Conservation (phyloP, 257 asterid species). For the Verbascum thapsus region DNA sequence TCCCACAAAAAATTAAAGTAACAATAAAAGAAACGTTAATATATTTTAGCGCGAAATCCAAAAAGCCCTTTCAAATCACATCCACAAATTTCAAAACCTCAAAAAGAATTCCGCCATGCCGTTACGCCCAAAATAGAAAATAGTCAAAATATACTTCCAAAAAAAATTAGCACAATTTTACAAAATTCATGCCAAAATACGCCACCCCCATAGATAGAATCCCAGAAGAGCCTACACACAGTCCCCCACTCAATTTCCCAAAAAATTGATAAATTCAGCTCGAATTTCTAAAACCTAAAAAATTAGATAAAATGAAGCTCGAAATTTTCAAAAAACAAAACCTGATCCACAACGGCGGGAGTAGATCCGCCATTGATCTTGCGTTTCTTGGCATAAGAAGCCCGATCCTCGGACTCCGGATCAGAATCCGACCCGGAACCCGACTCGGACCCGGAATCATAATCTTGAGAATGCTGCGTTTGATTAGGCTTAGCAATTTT, state of each 20-base stretch:
- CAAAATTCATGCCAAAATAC: no score
- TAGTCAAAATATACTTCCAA: no score
- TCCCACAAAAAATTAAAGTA: slow-evolving; percentile 12
- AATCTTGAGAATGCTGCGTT: slow-evolving; percentile 44
- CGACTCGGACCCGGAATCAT: slow-evolving; percentile 54
- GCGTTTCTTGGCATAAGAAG: slow-evolving; percentile 41
- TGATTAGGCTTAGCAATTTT: no score
- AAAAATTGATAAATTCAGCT: no score
- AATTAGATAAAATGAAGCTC: no score
- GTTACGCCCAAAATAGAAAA: neutral
- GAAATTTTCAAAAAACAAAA: slow-evolving; percentile 25
- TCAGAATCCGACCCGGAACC: slow-evolving; percentile 47
- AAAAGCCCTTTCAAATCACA: slow-evolving; percentile 43
- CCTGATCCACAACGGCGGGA: slow-evolving; percentile 61
- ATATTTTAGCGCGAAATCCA: slow-evolving; percentile 71
- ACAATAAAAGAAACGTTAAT: slow-evolving; percentile 30
- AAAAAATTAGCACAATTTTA: neutral
- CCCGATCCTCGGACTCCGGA: slow-evolving; percentile 51
- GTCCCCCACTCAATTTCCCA: no score
- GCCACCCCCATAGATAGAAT: no score
- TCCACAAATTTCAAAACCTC: slow-evolving; percentile 12
- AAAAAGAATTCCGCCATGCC: no score
- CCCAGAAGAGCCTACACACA: no score
- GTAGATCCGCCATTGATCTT: slow-evolving; percentile 79
- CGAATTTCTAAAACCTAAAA: no score